These are phyloP conservation scores for Daldinia eschscholtzii DNA, from an alignment of 2,329 filamentous ascomycete genomes.

Conservation along the genomic window DNA sequence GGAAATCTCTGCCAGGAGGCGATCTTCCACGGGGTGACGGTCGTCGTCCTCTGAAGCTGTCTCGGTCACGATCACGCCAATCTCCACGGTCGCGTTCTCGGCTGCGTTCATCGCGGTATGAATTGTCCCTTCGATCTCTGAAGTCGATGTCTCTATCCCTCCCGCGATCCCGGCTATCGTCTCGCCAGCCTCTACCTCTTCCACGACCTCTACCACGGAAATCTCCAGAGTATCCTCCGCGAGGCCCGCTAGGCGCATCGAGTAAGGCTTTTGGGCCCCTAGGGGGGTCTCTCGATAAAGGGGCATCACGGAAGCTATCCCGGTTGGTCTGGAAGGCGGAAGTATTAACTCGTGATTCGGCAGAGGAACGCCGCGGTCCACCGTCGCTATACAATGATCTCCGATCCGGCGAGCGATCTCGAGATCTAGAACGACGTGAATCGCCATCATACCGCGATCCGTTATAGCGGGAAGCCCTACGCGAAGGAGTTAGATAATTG, in stretches of 20 bases:
- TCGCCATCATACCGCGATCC: constrained; percentile 73
- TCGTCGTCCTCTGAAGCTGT: constrained; percentile 68
- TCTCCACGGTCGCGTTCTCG: constrained; percentile 68
- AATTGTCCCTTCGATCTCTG: constrained; percentile 64
- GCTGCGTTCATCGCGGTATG: constrained; percentile 70
- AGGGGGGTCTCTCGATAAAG: constrained; percentile 76
- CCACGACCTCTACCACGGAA: constrained; percentile 71
- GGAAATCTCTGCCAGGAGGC: constrained; percentile 73
- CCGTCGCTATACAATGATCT: constrained; percentile 69
- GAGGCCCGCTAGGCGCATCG: constrained; percentile 75
- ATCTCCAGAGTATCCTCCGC: constrained; percentile 75
- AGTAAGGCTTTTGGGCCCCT: constrained; percentile 84
- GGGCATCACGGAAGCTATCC: constrained; percentile 68
- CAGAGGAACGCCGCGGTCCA: constrained; percentile 77
- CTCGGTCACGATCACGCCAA: constrained; percentile 65
- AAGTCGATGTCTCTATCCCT: constrained; percentile 72
- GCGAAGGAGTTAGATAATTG: constrained; percentile 49
- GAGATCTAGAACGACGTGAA: constrained; percentile 71
- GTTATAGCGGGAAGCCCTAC: constrained; percentile 66
- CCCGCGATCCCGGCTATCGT: constrained; percentile 72
- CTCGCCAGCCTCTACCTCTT: constrained; percentile 69
- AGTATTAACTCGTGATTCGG: constrained; percentile 68
- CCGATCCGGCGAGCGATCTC: constrained; percentile 76
- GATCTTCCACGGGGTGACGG: constrained; percentile 73
- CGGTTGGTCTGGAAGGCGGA: constrained; percentile 72